Conservation (phyloP, 2,329 filamentous ascomycete species). For the Xylaria sp. region DNA sequence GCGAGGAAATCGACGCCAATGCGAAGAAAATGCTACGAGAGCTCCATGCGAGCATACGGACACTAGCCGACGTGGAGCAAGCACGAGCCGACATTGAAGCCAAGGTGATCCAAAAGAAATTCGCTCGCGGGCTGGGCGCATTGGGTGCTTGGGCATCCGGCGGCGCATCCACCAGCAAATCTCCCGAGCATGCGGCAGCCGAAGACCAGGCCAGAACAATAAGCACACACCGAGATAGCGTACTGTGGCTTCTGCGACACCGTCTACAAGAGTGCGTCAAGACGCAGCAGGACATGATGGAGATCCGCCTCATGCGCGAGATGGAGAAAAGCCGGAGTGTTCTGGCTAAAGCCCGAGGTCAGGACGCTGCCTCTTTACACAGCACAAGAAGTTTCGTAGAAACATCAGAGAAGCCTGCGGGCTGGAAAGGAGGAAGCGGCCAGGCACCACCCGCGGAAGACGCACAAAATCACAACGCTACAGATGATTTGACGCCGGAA, state of each 20-base stretch:
- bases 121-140: slow-evolving; percentile 71
- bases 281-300: slow-evolving; percentile 92
- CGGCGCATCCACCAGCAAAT: slow-evolving; percentile 61
- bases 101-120: slow-evolving; percentile 77
- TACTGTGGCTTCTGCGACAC: slow-evolving; percentile 84
- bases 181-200: slow-evolving; percentile 75
- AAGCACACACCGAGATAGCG: slow-evolving; percentile 79
- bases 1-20: slow-evolving; percentile 87
- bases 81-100: slow-evolving; percentile 81
- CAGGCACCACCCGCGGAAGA: slow-evolving; percentile 46
- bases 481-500: slow-evolving; percentile 76
- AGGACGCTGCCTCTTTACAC: slow-evolving; percentile 40
- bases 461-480: slow-evolving; percentile 39
- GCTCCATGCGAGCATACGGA: slow-evolving; percentile 82
- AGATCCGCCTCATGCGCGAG: slow-evolving; percentile 83
- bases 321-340: slow-evolving; percentile 91
- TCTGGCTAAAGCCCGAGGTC: slow-evolving; percentile 73
- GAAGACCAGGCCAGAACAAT: slow-evolving; percentile 76
- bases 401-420: slow-evolving; percentile 37
- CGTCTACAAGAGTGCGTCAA: slow-evolving; percentile 79
- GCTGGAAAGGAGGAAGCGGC: slow-evolving; percentile 38
- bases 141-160: slow-evolving; percentile 76
- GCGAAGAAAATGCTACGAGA: slow-evolving; percentile 87
- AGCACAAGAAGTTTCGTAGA: slow-evolving; percentile 36
- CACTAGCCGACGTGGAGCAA: slow-evolving; percentile 83